Percentiles rank a stretch among this genome's conserved stretches.
phyloP scores from a whole-genome alignment of 257 asterid species.

The Echium plantagineum region DNA sequence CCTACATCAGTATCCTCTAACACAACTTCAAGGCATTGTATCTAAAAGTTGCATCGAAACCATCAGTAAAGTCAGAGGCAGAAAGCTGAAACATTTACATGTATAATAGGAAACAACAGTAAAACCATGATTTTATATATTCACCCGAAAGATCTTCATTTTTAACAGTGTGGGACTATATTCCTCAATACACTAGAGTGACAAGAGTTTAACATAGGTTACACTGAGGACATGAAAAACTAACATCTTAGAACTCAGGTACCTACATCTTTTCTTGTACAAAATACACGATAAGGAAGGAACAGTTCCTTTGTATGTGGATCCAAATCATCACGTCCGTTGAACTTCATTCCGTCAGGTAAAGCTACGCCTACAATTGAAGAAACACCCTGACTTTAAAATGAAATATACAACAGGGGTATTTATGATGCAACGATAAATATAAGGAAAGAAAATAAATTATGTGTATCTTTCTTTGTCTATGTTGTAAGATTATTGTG shows the following conservation, averaged over 20 bases:
- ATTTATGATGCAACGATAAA: no score
- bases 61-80: background rate
- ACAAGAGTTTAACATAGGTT: background rate
- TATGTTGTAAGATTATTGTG: background rate
- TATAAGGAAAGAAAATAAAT: background rate
- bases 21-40: slow-evolving; percentile 61
- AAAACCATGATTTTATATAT: no score
- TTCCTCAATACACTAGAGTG: no score
- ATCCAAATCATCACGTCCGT: slow-evolving; percentile 29
- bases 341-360: slow-evolving; percentile 17
- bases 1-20: slow-evolving; percentile 61
- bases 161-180: no score
- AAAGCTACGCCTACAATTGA: slow-evolving; percentile 32
- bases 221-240: background rate
- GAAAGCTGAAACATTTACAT: background rate
- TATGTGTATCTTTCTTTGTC: no score
- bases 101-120: background rate
- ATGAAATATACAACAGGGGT: background rate
- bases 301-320: slow-evolving; percentile 43
- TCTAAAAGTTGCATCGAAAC: slow-evolving; percentile 20
- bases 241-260: background rate
- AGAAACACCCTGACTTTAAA: background rate
- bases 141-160: no score
- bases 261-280: slow-evolving; percentile 59
- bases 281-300: slow-evolving; percentile 69